Base-by-base conservation (phyloP, 345 rosid genomes). In the Aquilaria yunnanensis region DNA sequence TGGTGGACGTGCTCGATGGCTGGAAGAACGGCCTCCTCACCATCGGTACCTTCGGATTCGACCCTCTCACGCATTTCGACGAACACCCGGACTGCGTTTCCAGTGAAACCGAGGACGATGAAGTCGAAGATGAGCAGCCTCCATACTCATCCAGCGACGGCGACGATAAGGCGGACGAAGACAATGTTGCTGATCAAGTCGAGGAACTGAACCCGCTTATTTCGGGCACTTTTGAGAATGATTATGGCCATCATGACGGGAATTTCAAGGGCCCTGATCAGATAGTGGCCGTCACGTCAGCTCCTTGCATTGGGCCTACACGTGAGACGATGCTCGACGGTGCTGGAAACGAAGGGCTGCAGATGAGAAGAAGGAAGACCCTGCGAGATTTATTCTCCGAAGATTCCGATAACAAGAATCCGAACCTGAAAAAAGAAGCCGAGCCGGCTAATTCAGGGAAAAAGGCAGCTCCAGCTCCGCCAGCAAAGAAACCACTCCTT, bases 11-110 rank as follows among this genome's bases (percentile, higher is more conserved):
- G 71, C 81, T 92, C 46, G 96, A 85, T 66, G 86, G 80, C 34
- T 89, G 98, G 96, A 79, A 69, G 70, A 86, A 82, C 64, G 89
- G 96, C 66, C 82, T 92, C 71, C 78, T 92, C 56, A 89, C 93
- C 46, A 89, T 92, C 51, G 96, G 96, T 14, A 92, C 98, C 11
- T 87, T 92, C 13, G 98, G 98, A 50, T 78, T 90, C 47, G 92
- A 85, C 68, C 75, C 86, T 32, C 60, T 89, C 49, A 77, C 41
- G 4, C 73, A 76, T 12, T 74, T 68, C 14, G 34, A 55, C 56
- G 70, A 81, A 59, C 75, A 72, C 12, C 70, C 73, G 23, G 70
- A 72, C 9, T 57, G 70, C 48, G 56, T 60, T 45, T 23, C 67
- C 52, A 49, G 58, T 12, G 78, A 70, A 55, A 65, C 70, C 54